These are phyloP conservation scores for Friedmanniomyces endolithicus DNA, from an alignment of 495 filamentous ascomycete species.

Conservation along the genomic window DNA sequence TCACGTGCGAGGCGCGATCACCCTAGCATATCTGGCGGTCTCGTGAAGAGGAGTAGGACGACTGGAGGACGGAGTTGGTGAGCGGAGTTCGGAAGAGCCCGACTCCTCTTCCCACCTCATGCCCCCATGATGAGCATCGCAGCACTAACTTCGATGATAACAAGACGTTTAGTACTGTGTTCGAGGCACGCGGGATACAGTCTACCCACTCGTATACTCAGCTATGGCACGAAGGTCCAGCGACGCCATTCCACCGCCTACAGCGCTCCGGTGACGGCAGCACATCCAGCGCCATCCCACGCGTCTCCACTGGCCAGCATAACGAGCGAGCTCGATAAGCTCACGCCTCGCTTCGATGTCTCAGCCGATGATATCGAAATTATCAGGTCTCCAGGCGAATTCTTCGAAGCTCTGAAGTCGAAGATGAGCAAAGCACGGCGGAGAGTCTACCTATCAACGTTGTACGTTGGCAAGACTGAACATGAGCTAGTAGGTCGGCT, in stretches of 20 bases:
- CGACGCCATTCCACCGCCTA: constrained; percentile 22
- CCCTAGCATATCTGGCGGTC: too few species aligned
- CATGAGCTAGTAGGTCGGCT: constrained; percentile 55
- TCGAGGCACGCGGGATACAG: constrained; percentile 1
- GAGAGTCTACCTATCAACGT: constrained; percentile 79
- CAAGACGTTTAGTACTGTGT: constrained; percentile 6
- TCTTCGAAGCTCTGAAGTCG: constrained; percentile 76
- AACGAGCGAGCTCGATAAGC: constrained; percentile 68
- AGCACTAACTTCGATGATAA: constrained; percentile 11
- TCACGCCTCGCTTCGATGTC: constrained; percentile 81
- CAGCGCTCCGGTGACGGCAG: constrained; percentile 4
- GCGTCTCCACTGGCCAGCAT: constrained; percentile 51
- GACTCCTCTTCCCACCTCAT: background rate
- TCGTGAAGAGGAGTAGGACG: background rate
- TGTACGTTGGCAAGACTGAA: constrained; percentile 94
- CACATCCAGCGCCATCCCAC: constrained; percentile 17
- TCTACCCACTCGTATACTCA: background rate
- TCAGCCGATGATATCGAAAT: constrained; percentile 69
- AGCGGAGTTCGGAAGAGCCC: background rate
- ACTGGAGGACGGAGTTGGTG: background rate
- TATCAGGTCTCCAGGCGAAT: constrained; percentile 63
- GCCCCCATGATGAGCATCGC: background rate
- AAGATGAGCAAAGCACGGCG: constrained; percentile 69
- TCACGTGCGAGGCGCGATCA: background rate
- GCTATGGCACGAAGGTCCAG: constrained; percentile 5